These are phyloP conservation scores for Exophiala viscosa DNA, from an alignment of 2,329 filamentous ascomycete genomes.

Conservation along the genomic window DNA sequence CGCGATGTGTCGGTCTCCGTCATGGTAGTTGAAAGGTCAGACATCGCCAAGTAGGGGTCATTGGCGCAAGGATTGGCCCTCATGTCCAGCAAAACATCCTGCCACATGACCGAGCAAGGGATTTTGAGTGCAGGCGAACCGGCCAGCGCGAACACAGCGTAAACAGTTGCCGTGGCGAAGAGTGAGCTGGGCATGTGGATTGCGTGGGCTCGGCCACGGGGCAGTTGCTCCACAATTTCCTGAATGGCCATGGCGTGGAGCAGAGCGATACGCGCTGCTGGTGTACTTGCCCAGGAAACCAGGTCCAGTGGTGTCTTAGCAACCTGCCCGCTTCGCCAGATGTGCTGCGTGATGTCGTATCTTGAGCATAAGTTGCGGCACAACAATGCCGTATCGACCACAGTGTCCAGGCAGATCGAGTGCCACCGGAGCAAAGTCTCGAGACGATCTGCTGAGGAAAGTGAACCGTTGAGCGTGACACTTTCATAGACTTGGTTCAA, in stretches of 20 bases:
- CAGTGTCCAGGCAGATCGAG: conserved; percentile 43
- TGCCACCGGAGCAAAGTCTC: conserved; percentile 46
- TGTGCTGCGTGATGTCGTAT: conserved; percentile 39
- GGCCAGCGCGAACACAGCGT: conserved; percentile 40
- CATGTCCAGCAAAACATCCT: conserved; percentile 29
- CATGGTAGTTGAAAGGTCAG: conserved; percentile 22
- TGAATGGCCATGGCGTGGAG: conserved; percentile 46
- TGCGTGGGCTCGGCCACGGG: conserved; percentile 43
- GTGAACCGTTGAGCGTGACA: conserved; percentile 37
- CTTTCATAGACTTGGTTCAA: conserved; percentile 40
- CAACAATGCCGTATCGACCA: conserved; percentile 40
- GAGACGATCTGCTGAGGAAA: conserved; percentile 37
- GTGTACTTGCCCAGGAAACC: conserved; percentile 37
- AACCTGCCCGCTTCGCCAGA: conserved; percentile 32
- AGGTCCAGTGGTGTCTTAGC: conserved; percentile 34
- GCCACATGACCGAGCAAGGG: conserved; percentile 42
- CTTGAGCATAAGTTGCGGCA: conserved; percentile 39
- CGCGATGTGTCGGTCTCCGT: conserved; percentile 37
- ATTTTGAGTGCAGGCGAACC: conserved; percentile 38
- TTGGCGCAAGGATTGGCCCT: background rate
- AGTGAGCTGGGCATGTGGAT: conserved; percentile 46
- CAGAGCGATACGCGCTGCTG: conserved; percentile 40
- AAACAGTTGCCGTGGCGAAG: conserved; percentile 44
- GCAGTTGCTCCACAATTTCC: conserved; percentile 45
- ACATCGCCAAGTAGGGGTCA: too few species aligned